A percentile compares a stretch with the other conserved stretches of the same genome.
Conservation (phyloP, 2,329 filamentous ascomycete genomes). For the Claviceps citrina region DNA sequence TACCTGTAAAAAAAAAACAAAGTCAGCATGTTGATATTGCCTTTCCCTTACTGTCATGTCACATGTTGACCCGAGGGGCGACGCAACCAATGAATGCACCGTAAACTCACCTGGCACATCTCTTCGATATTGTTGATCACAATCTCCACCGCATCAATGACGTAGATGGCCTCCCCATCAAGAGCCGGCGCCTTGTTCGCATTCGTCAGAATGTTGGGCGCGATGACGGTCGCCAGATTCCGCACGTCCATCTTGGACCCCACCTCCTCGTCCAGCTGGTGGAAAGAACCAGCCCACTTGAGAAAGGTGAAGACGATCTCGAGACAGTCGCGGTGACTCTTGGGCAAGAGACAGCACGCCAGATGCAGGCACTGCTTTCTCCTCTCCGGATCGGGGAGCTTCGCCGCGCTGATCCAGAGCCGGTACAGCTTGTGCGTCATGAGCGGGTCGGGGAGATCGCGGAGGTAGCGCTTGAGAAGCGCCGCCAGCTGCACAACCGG, state of each 20-base stretch:
- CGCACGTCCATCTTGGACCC: slow-evolving; percentile 99
- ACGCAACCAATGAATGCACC: no score
- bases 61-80: no score
- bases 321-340: slow-evolving; percentile 80
- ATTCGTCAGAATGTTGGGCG: slow-evolving; percentile 81
- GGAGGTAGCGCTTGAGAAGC: slow-evolving; percentile 83
- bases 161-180: slow-evolving; percentile 79
- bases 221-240: slow-evolving; percentile 93
- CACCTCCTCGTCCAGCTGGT: slow-evolving; percentile 89
- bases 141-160: slow-evolving; percentile 82
- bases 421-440: slow-evolving; percentile 90
- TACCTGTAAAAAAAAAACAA: slow-evolving; percentile 41
- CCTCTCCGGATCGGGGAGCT: slow-evolving; percentile 67
- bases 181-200: slow-evolving; percentile 48
- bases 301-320: slow-evolving; percentile 93
- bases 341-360: slow-evolving; percentile 81
- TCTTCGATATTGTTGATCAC: slow-evolving; percentile 87
- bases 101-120: slow-evolving; percentile 92
- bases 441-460: slow-evolving; percentile 85
- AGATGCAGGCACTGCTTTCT: slow-evolving; percentile 77
- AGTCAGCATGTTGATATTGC: background rate
- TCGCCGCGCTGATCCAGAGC: slow-evolving; percentile 79
- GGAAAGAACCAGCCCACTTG: slow-evolving; percentile 95
- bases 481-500: slow-evolving; percentile 89
- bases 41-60: no score